phyloP scores from a whole-genome alignment of 2,329 filamentous ascomycete species.

The Nigrospora oryzae region DNA sequence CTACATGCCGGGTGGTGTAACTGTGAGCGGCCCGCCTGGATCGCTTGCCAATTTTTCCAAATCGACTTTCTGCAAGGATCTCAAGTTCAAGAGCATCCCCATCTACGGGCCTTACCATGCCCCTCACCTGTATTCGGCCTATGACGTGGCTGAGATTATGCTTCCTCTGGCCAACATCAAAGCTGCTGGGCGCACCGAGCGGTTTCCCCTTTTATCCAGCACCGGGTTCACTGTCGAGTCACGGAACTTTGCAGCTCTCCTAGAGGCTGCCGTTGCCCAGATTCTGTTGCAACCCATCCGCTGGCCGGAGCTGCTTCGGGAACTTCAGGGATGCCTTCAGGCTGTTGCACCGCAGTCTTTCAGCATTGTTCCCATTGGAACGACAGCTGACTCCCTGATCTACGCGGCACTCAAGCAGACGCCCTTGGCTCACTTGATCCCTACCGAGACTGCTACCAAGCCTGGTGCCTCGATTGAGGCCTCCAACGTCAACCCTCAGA shows the following conservation, averaged over 20 bases:
- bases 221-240: conserved; percentile 1
- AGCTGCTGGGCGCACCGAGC: background rate
- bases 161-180: background rate
- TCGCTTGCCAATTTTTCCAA: conserved; percentile 1
- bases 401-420: conserved; percentile 9
- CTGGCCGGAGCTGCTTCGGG: conserved; percentile 32
- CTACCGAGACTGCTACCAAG: background rate
- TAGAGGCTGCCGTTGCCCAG: conserved; percentile 8
- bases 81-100: conserved; percentile 27
- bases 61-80: conserved; percentile 5
- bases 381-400: conserved; percentile 8
- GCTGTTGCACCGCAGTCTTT: conserved; percentile 3
- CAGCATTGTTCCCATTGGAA: conserved; percentile 6
- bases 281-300: conserved; percentile 29
- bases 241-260: conserved; percentile 4
- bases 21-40: conserved; percentile 9
- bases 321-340: conserved; percentile 36
- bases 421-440: conserved; percentile 1
- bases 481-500: conserved; percentile 4
- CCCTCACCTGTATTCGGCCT: conserved; percentile 14
- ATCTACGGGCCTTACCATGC: conserved; percentile 22
- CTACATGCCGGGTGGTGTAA: conserved; percentile 7
- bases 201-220: conserved; percentile 9
- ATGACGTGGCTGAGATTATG: conserved; percentile 11
- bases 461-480: background rate